phyloP scores from a whole-genome alignment of 2,329 filamentous ascomycete species.

The Akanthomyces dipterigenus region DNA sequence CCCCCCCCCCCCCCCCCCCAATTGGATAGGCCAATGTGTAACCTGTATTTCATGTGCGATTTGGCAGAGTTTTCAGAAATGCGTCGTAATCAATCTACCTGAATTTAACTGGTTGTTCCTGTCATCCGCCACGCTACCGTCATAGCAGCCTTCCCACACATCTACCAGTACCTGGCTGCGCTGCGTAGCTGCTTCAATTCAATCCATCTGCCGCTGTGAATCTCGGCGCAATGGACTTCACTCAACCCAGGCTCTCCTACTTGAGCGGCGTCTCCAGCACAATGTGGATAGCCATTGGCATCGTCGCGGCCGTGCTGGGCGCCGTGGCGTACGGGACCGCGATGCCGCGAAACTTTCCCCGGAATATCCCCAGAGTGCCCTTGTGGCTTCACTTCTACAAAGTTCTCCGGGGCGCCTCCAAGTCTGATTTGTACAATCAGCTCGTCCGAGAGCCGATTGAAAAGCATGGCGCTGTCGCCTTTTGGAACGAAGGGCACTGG shows the following conservation, averaged over 20 bases:
- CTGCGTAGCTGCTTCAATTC: background rate
- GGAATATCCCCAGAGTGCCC: background rate
- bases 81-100: background rate
- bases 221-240: background rate
- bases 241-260: too few species aligned
- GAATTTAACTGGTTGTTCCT: too few species aligned
- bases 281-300: background rate
- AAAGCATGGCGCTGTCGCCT: background rate
- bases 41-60: too few species aligned
- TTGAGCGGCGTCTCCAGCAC: background rate
- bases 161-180: background rate
- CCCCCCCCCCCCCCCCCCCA: too few species aligned
- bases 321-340: background rate
- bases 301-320: background rate
- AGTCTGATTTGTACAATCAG: background rate
- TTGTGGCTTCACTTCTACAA: background rate
- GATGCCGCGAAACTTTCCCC: conserved; percentile 1
- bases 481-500: conserved; percentile 3
- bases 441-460: background rate
- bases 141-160: background rate
- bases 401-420: background rate
- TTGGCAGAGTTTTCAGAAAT: background rate
- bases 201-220: background rate
- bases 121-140: background rate
- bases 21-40: too few species aligned